Conservation (phyloP, 2,329 filamentous ascomycete species). For the Colletotrichum caudatum region DNA sequence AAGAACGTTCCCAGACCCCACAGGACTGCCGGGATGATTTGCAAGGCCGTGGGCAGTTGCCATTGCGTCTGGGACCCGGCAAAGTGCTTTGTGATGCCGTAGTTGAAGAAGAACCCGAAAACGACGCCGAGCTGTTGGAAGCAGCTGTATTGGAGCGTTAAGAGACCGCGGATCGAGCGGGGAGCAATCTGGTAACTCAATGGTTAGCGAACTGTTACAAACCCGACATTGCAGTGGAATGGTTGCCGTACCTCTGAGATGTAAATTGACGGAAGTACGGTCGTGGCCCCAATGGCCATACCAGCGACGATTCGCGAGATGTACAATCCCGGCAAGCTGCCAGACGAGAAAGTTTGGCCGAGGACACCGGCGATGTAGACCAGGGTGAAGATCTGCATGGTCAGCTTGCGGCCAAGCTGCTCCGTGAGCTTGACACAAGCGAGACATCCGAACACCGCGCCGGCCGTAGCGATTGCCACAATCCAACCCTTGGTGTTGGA, state of each 20-base stretch:
- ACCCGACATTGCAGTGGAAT: neutral
- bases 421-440: conserved; percentile 46
- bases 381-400: conserved; percentile 48
- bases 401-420: conserved; percentile 44
- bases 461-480: conserved; percentile 49
- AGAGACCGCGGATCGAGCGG: conserved; percentile 48
- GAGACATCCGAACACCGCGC: conserved; percentile 48
- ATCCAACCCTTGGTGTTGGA: conserved; percentile 50
- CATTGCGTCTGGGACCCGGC: conserved; percentile 45
- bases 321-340: conserved; percentile 46
- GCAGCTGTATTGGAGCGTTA: conserved; percentile 50
- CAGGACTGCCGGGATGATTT: conserved; percentile 45
- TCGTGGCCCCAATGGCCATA: conserved; percentile 46
- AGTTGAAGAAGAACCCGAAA: conserved; percentile 53
- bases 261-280: conserved; percentile 48
- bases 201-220: neutral
- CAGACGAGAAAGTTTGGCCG: conserved; percentile 48
- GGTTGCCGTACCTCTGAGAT: conserved; percentile 44
- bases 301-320: conserved; percentile 46
- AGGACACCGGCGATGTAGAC: conserved; percentile 53
- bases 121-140: conserved; percentile 51
- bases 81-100: conserved; percentile 50
- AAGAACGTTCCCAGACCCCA: conserved; percentile 47
- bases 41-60: conserved; percentile 47
- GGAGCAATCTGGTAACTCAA: conserved; percentile 43